These are phyloP conservation scores for Starmerella scarabaei DNA, from an alignment of 805 yeast genomes.

Conservation along the genomic window DNA sequence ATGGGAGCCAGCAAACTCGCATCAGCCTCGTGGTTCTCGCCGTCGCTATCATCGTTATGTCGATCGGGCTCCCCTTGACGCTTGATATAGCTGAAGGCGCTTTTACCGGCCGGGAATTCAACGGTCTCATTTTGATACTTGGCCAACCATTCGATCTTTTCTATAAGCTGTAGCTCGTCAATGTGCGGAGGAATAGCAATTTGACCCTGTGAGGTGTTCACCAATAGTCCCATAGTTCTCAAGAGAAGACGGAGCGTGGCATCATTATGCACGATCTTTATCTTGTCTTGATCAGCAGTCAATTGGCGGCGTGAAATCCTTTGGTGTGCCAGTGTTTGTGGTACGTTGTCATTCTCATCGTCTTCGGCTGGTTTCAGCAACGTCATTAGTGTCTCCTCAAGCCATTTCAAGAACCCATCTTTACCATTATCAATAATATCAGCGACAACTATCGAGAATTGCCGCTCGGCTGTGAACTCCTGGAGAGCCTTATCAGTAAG, in stretches of 20 bases:
- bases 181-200: conserved; percentile 31
- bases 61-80: conserved; percentile 22
- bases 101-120: conserved; percentile 27
- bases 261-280: conserved; percentile 33
- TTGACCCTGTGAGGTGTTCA: conserved; percentile 27
- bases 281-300: conserved; percentile 19
- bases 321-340: background rate
- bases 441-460: conserved; percentile 39
- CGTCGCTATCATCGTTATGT: conserved; percentile 13
- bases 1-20: background rate
- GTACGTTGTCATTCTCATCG: background rate
- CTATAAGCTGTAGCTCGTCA: conserved; percentile 27
- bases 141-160: conserved; percentile 30
- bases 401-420: conserved; percentile 33
- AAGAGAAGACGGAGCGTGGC: conserved; percentile 39
- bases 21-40: background rate
- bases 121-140: conserved; percentile 33
- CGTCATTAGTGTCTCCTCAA: conserved; percentile 30
- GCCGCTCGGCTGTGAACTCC: conserved; percentile 31
- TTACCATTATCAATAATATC: conserved; percentile 37
- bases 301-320: conserved; percentile 12
- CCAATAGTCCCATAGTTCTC: conserved; percentile 33
- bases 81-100: conserved; percentile 28
- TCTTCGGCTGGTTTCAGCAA: conserved; percentile 19
- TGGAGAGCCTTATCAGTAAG: conserved; percentile 21